Base-by-base conservation (phyloP, 2,329 filamentous ascomycete genomes). In the Trichophyton schoenleinii region DNA sequence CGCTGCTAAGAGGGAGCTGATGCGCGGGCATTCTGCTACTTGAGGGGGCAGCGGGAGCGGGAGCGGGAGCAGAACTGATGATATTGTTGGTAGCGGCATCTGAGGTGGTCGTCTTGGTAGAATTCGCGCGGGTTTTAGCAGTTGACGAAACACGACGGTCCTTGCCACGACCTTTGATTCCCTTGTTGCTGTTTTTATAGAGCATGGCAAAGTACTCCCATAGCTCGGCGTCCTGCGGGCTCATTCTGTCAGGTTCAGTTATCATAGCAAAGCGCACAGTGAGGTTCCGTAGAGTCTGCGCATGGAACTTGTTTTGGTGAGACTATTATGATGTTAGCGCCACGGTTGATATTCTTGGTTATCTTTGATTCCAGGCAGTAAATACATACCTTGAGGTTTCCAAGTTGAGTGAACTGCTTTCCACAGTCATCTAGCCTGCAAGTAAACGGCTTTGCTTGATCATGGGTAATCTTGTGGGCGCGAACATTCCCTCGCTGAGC, bases 151-250 rank as follows among this genome's bases (percentile, higher is more conserved):
- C 75, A 5, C 72, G 68, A 20, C 89, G 81, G 67, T 91, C 88
- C 71, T 92, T 94, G 49, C 94, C 94, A 53, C 94, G 85, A 9
- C 94, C 94, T 75, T 96, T 97, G 79, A 97, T 96, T 1, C 94
- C 94, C 74, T 96, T 96, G 81, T 97, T 97, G 76, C 88, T 91
- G 76, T 97, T 95, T 79, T 95, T 96, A 81, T 96, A 96, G n/a
- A 96, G 80, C 0, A 81, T 81, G 3, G 86, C 82, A 70, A 97
- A 94, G 75, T 96, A 95, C 67, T 87, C 83, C 78, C 88, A 90
- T 58, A 96, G 79, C 63, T 90, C 86, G 64, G 83, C 85, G 68
- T 96, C 89, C 42, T 85, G 80, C 0, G 81, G 78, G 9, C 78
- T 78, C n/a, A 91, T 83, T 3, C 79, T 76, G 42, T 87, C 82